Base-by-base conservation (phyloP, 2,329 filamentous ascomycete species). In the Fusarium circinatum region DNA sequence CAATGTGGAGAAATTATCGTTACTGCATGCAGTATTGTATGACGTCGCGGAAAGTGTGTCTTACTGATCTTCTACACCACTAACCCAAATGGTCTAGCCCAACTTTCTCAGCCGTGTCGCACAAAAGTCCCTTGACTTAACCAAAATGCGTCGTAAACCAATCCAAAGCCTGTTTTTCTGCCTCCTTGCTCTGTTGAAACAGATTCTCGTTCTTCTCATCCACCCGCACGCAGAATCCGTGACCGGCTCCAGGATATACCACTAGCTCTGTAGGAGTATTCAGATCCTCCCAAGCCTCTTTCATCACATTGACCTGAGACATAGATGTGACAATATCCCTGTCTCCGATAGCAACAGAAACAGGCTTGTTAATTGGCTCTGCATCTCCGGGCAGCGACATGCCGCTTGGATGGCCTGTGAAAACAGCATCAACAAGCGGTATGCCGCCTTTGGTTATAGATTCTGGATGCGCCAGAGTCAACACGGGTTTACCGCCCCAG, bases 301-400 rank as follows among this genome's bases (percentile, higher is more conserved):
- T 30, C 10, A 32, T 49, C 10, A 49, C 4, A 49, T 32, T n/a
- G 0, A 49, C 14, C 47, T n/a, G 47, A 49, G 47, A 30, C 14
- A 49, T 49, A 0, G 47, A n/a, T 0, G 0, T 32, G 3, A 49
- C 0, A 5, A 5, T 32, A 6, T 49, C 14, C 11, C 15, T 32
- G 11, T 49, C 28, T 17, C 47, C 28, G 3, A 49, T 30, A 0
- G 20, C 20, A 3, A 49, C 28, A 3, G 47, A 49, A 0, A 49
- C 10, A 49, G 28, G 47, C 8, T 17, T 30, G 5, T 3, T 0
- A 12, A 49, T 32, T n/a, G 3, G 2, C 10, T 30, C 28, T n/a
- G 7, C 28, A 0, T 49, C 28, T 13, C 0, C 5, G 2, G 20
- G 47, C 7, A 49, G 28, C 14, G 20, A 30, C 1, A 30, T 30